Conservation (phyloP, 2,329 filamentous ascomycete species). For the Talaromyces sp. region DNA sequence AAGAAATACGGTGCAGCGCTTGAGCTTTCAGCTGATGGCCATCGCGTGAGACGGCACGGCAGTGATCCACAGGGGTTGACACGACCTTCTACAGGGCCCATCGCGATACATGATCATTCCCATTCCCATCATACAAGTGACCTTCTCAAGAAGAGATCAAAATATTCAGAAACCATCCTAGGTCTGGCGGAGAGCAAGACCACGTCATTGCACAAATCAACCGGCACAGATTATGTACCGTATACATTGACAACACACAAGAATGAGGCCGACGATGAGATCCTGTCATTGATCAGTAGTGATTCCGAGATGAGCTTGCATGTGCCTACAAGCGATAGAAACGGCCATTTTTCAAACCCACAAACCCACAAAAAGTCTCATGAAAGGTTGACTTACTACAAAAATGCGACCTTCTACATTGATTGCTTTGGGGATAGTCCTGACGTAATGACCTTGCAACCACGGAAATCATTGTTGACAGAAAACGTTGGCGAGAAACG, state of each 20-base stretch:
- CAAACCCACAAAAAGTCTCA: slow-evolving; percentile 47
- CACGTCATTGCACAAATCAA: background rate
- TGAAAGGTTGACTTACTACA: slow-evolving; percentile 68
- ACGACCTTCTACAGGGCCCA: slow-evolving; percentile 9
- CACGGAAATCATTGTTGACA: background rate
- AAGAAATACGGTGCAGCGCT: slow-evolving; percentile 69
- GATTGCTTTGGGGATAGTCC: slow-evolving; percentile 52
- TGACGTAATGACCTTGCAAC: background rate
- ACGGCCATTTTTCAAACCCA: slow-evolving; percentile 21
- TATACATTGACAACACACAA: background rate
- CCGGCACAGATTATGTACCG: background rate
- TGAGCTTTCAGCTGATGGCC: slow-evolving; percentile 72
- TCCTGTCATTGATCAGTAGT: slow-evolving; percentile 7
- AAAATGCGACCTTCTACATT: slow-evolving; percentile 73
- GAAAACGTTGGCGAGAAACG: background rate
- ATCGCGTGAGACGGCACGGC: slow-evolving; percentile 76
- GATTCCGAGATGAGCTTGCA: background rate
- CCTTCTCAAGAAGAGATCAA: background rate
- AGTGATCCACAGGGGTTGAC: slow-evolving; percentile 53
- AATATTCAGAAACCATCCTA: background rate
- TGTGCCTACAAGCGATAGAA: background rate
- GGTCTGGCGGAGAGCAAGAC: background rate
- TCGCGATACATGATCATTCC: background rate
- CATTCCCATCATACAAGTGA: background rate
- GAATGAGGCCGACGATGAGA: slow-evolving; percentile 6